phyloP scores from a whole-genome alignment of 352 stramenopile species.

The Blastocystis sp. region DNA sequence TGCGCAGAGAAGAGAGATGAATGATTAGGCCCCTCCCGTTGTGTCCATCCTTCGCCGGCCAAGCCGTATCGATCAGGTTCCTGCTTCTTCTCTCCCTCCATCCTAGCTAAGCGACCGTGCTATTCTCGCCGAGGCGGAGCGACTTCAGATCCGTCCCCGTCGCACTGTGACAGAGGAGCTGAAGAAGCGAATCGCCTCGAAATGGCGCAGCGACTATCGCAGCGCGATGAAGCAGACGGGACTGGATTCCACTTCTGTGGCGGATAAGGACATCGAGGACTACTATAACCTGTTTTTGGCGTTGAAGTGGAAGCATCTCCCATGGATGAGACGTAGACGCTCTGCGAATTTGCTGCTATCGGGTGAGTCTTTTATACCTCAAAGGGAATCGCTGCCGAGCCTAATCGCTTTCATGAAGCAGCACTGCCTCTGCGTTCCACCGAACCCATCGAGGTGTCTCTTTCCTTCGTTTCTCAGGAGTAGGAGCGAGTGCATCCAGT shows the following conservation, averaged over 20 bases:
- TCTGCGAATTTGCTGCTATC: conserved; percentile 42
- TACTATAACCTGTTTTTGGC: conserved; percentile 38
- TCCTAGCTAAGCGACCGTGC: conserved; percentile 15
- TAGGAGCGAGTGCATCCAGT: conserved; percentile 39
- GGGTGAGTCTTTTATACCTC: background rate
- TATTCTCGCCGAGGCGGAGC: conserved; percentile 27
- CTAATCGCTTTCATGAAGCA: conserved; percentile 4
- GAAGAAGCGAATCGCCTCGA: background rate
- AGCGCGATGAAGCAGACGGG: background rate
- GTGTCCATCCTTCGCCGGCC: conserved; percentile 32
- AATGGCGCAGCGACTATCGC: conserved; percentile 1
- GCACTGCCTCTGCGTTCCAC: background rate
- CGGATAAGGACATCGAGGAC: conserved; percentile 12
- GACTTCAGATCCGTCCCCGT: background rate
- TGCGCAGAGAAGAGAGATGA: background rate
- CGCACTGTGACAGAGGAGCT: conserved; percentile 8
- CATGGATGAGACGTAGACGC: conserved; percentile 5
- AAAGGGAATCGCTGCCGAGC: background rate
- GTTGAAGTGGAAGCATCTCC: background rate
- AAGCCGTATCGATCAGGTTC: conserved; percentile 6
- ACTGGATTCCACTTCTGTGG: background rate
- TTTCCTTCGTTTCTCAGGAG: background rate
- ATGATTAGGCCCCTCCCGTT: conserved; percentile 26
- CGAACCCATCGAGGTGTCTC: background rate
- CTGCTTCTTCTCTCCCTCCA: background rate